Evolutionary conservation across 768 basidiomycete genomes (phyloP), one percentile per base, ranked within the genome.

Genomic region (Rubroboletus pulcherrimus): DNA sequence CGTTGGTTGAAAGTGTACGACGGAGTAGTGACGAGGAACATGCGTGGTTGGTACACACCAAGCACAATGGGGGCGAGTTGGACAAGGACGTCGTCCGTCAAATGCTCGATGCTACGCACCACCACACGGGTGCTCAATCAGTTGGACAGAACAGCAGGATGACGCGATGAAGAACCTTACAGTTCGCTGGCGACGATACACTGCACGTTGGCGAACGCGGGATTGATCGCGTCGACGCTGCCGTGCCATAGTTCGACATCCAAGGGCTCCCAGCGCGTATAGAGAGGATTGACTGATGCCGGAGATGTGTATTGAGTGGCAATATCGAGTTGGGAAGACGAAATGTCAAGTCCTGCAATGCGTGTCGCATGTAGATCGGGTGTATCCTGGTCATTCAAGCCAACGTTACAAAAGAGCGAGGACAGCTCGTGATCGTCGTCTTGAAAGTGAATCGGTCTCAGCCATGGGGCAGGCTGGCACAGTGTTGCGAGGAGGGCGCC

Each of bases 141-240:
- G 48, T 9, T 30, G 37, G 41, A 33, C 14, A 17, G 54, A 35
- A 49, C 11, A n/a, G 21, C 14, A 17, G n/a, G 10, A 56, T 43
- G 39, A 42, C 40, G 29, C 39, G 29, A 39, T 24, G 53, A 4
- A 34, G 35, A 69, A 21, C 34, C 87, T 59, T 73, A 93, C 92
- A 93, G 88, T 76, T 93, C 91, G 0, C 81, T 87, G 33, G 84
- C 81, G 19, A 91, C 81, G 56, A 93, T 86, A 63, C 87, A 89
- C 58, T 91, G 84, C 3, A 80, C 72, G 50, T 75, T 78, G 21
- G 85, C 73, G 60, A 93, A 86, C 26, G 77, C 77, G 38, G 82
- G 76, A 62, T 93, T 94, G 57, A 85, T 71, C 1, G 70, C 70
- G 64, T 91, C 82, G 45, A 93, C 71, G 0, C 84, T 85, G 5